Percentiles rank a stretch among this genome's conserved stretches.
These are phyloP conservation scores for Penicillium flavigenum DNA, from an alignment of 495 filamentous ascomycete species.

Conservation along the genomic window DNA sequence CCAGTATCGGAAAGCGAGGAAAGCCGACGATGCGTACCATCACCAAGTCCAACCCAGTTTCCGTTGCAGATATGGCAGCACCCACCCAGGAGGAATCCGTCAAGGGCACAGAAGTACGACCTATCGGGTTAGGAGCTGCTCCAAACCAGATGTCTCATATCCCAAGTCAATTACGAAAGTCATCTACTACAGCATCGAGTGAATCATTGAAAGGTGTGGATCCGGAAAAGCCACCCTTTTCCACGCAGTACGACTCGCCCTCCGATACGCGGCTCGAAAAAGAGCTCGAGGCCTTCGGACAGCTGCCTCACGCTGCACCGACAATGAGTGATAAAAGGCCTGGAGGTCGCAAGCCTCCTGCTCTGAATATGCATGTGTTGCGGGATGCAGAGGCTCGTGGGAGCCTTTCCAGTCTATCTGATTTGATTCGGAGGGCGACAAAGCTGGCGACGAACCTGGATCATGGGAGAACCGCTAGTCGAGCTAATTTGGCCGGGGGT, in stretches of 20 bases:
- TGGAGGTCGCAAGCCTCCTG: constrained; percentile 62
- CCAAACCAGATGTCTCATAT: constrained; percentile 24
- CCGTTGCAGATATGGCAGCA: constrained; percentile 17
- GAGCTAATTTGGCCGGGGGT: constrained; percentile 47
- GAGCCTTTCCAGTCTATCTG: constrained; percentile 85
- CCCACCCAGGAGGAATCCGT: constrained; percentile 15
- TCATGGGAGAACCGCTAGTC: constrained; percentile 77
- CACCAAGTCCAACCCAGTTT: constrained; percentile 36
- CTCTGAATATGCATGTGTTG: constrained; percentile 75
- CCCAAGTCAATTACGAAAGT: constrained; percentile 24
- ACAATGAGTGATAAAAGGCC: constrained; percentile 46
- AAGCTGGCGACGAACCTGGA: constrained; percentile 85
- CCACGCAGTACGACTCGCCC: constrained; percentile 12
- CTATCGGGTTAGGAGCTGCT: constrained; percentile 14
- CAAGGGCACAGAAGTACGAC: constrained; percentile 20
- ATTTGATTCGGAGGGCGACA: constrained; percentile 86
- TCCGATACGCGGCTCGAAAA: constrained; percentile 26
- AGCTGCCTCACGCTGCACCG: constrained; percentile 37
- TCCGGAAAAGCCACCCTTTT: constrained; percentile 40
- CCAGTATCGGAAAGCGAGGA: constrained; percentile 71
- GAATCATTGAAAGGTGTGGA: constrained; percentile 30
- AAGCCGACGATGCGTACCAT: constrained; percentile 72
- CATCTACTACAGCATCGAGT: constrained; percentile 32
- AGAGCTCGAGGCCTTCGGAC: constrained; percentile 26
- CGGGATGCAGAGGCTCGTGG: constrained; percentile 76